Percentiles rank a stretch among this genome's conserved stretches.
Conservation (phyloP, 345 rosid genomes). For the Atalantia buxifolia region DNA sequence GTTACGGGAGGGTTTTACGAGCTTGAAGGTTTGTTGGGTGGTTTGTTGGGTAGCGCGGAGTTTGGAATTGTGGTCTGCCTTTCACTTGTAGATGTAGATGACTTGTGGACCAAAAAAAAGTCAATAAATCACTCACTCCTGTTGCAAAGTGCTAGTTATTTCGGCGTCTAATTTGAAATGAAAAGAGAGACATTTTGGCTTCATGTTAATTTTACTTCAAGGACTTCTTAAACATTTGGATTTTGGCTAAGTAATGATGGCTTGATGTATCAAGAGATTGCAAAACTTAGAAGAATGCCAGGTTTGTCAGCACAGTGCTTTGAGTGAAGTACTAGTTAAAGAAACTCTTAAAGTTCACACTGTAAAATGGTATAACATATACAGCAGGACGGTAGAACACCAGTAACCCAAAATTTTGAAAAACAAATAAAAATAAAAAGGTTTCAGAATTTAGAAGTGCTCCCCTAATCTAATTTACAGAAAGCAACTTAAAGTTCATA, state of each 20-base stretch:
- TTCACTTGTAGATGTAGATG: conserved; percentile 23
- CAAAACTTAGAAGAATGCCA: neutral
- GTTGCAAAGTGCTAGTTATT: conserved; percentile 5
- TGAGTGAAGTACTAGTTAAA: neutral
- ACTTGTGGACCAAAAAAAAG: conserved; percentile 18
- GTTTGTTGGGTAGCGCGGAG: neutral
- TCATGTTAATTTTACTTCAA: neutral
- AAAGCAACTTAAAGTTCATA: conserved; percentile 42
- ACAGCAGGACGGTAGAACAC: neutral
- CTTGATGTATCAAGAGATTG: neutral
- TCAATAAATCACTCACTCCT: conserved; percentile 26
- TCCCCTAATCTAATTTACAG: neutral
- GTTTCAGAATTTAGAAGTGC: neutral
- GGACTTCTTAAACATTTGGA: neutral
- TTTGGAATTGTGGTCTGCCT: conserved; percentile 21
- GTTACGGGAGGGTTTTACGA: conserved; percentile 23
- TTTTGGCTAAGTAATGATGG: neutral
- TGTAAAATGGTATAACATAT: too few species aligned
- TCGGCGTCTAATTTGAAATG: neutral
- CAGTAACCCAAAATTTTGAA: neutral
- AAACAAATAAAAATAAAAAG: neutral
- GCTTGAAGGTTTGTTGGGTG: neutral
- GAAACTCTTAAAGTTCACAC: neutral
- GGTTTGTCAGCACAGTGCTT: neutral
- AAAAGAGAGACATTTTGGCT: neutral